A percentile compares a stretch with the other conserved stretches of the same genome.
phyloP scores from a whole-genome alignment of 495 filamentous ascomycete species.

The Margaritispora aquatica region DNA sequence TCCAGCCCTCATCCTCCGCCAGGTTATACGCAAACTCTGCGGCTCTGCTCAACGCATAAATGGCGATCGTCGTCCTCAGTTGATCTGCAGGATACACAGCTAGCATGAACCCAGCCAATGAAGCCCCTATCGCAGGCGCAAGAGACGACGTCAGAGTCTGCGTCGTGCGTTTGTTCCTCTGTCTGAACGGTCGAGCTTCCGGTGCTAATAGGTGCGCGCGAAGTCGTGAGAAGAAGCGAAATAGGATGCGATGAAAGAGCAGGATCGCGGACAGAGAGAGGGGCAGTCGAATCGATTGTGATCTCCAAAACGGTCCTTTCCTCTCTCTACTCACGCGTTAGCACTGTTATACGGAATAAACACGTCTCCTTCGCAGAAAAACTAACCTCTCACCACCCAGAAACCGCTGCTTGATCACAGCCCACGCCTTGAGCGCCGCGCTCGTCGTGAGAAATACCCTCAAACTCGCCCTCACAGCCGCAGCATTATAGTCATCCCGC shows the following conservation, averaged over 20 bases:
- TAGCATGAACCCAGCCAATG: constrained; percentile 74
- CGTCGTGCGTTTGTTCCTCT: constrained; percentile 72
- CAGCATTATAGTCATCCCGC: constrained; percentile 70
- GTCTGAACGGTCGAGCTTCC: constrained; percentile 67
- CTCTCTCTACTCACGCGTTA: constrained; percentile 19
- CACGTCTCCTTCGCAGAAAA: neutral
- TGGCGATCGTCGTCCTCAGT: constrained; percentile 69
- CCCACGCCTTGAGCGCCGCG: constrained; percentile 63
- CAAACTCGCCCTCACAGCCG: constrained; percentile 68
- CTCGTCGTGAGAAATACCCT: constrained; percentile 70
- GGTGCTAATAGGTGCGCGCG: constrained; percentile 70
- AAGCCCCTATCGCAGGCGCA: constrained; percentile 83
- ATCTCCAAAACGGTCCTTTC: constrained; percentile 55
- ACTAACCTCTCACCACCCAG: constrained; percentile 39
- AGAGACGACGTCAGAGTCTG: constrained; percentile 69
- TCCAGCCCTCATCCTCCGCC: constrained; percentile 71
- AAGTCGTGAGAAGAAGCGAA: constrained; percentile 81
- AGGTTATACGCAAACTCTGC: constrained; percentile 84
- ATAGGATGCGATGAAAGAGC: constrained; percentile 79
- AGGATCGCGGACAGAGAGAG: constrained; percentile 77
- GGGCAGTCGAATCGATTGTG: constrained; percentile 69
- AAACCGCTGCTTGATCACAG: constrained; percentile 42
- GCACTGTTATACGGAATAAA: neutral
- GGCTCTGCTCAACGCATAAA: constrained; percentile 71
- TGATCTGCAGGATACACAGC: constrained; percentile 73